These are phyloP conservation scores for Rhododendron ferrugineum DNA, from an alignment of 148 eudicot genomes.

Conservation along the genomic window DNA sequence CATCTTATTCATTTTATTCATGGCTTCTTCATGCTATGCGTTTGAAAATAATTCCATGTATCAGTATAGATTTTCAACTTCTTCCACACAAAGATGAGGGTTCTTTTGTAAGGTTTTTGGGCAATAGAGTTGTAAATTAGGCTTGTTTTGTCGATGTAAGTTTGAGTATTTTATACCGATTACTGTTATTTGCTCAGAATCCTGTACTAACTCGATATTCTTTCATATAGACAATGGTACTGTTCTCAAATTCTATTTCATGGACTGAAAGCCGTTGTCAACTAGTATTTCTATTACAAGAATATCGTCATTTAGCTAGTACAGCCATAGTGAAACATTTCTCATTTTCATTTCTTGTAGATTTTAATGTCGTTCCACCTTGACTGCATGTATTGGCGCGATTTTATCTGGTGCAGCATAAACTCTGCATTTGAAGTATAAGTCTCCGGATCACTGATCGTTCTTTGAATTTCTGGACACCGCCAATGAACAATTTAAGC, in stretches of 20 bases:
- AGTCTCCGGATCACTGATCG: neutral
- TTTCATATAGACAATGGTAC: neutral
- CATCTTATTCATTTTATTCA: conserved; percentile 14
- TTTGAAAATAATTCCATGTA: neutral
- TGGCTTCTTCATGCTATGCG: neutral
- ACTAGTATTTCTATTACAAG: neutral
- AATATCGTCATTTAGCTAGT: neutral
- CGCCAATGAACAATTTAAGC: too few relatives aligned
- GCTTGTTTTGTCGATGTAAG: neutral
- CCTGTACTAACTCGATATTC: neutral
- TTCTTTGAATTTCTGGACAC: too few relatives aligned
- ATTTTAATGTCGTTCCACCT: neutral
- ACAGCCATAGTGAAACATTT: neutral
- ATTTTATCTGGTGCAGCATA: too few relatives aligned
- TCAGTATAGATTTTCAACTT: neutral
- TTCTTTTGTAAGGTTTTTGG: neutral
- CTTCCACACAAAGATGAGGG: neutral
- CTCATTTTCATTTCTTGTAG: neutral
- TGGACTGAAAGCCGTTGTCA: neutral
- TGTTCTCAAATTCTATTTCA: neutral
- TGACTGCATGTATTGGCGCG: too few relatives aligned
- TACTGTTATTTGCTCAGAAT: neutral
- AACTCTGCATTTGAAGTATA: neutral
- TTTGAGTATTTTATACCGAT: neutral
- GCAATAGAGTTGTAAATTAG: neutral